Evolutionary conservation across 1,284 basidiomycete species (phyloP).

Genomic region (Cryptococcus neoformans): DNA sequence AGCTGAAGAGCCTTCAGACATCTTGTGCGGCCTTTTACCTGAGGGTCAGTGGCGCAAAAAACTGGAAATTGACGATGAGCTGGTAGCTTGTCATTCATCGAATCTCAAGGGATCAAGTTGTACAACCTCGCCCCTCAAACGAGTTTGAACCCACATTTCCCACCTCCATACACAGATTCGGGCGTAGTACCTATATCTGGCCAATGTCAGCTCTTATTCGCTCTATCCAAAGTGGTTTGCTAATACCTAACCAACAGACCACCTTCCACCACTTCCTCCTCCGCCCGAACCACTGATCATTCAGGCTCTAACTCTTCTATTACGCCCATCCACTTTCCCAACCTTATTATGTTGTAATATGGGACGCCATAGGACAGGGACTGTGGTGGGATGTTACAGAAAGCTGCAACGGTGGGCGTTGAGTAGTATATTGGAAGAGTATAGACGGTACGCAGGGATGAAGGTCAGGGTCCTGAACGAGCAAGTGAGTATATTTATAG

Average conservation of each 20-base stretch:
- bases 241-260: conserved; percentile 22
- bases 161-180: conserved; percentile 47
- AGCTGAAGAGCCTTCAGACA: conserved; percentile 54
- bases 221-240: neutral
- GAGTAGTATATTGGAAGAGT: conserved; percentile 55
- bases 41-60: conserved; percentile 1
- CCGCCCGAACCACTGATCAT: conserved; percentile 55
- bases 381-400: conserved; percentile 53
- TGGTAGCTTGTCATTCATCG: conserved; percentile 45
- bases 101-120: conserved; percentile 41
- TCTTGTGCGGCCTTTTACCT: conserved; percentile 46
- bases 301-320: conserved; percentile 53
- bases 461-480: conserved; percentile 56
- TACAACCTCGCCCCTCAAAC: conserved; percentile 45
- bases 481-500: conserved; percentile 43
- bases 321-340: conserved; percentile 53
- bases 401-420: conserved; percentile 54
- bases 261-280: conserved; percentile 45
- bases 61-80: conserved; percentile 8
- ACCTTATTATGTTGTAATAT: conserved; percentile 56
- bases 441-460: conserved; percentile 53
- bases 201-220: conserved; percentile 32
- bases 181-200: conserved; percentile 42
- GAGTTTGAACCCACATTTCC: conserved; percentile 44
- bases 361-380: conserved; percentile 55